Base-by-base conservation (phyloP, 805 yeast species). In the Scheffersomyces stipitis region DNA sequence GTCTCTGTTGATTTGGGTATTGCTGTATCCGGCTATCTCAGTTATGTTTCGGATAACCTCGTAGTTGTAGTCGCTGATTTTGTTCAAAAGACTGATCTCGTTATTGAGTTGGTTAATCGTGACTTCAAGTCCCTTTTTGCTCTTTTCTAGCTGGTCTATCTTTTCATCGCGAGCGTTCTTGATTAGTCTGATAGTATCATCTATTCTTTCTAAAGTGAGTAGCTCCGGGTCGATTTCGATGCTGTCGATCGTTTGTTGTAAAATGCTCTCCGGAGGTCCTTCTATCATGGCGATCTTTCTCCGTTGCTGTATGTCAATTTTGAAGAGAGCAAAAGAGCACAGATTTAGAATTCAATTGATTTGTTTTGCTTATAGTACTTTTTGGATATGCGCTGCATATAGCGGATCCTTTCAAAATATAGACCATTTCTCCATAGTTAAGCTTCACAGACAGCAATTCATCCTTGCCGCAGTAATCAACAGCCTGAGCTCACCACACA, bases 191-290 rank as follows among this genome's bases (percentile, higher is more conserved):
- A 71, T 50, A 33, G 64, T 59, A 10, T 62, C 71, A 7, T 69
- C 66, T 14, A 75, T 71, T 26, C 74, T 52, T 31, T 71, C 71
- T 2, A 77, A 50, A 2, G 73, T 66, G 18, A 60, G 61, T 26
- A 77, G 46, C 42, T 78, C 83, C 1, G 76, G 73, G 44, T 73
- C 73, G 4, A 76, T 69, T 40, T 76, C 77, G 36, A 74, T 71
- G n/a, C 67, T 68, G 27, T 71, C 76, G 3, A 67, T 60, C 1
- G 78, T 66, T 20, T 69, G 62, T 36, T 64, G 58, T 15, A 74
- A 52, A 20, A 74, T 53, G 9, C 47, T 52, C 24, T 59, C 67
- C 5, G 67, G 65, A 1, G 57, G n/a, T n/a, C n/a, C n/a, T n/a
- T n/a, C n/a, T n/a, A n/a, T n/a, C n/a, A n/a, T n/a, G n/a, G n/a